These are phyloP conservation scores for Lichtheimia ramosa DNA, from an alignment of 371 early-diverging fungal species.

Conservation along the genomic window DNA sequence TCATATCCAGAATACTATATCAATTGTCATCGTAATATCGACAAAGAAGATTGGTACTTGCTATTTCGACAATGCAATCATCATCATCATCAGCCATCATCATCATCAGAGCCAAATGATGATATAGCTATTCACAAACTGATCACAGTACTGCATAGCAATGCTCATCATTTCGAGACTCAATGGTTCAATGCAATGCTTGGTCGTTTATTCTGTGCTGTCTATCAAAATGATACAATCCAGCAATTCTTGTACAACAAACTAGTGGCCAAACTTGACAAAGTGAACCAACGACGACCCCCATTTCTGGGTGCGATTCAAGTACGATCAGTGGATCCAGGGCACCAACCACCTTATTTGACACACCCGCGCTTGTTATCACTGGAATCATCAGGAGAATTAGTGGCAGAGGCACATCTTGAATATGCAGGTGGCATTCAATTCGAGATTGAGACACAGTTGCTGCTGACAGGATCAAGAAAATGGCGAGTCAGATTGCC, in stretches of 20 bases:
- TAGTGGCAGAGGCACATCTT: slow-evolving; percentile 72
- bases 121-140: slow-evolving; percentile 55
- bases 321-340: slow-evolving; percentile 77
- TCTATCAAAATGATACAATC: slow-evolving; percentile 66
- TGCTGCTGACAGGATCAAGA: slow-evolving; percentile 50
- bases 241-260: slow-evolving; percentile 65
- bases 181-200: slow-evolving; percentile 90
- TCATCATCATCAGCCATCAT: too few species aligned
- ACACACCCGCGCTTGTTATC: slow-evolving; percentile 74
- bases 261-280: slow-evolving; percentile 61
- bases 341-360: slow-evolving; percentile 78
- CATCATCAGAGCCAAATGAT: slow-evolving; percentile 46
- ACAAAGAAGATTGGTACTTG: slow-evolving; percentile 92
- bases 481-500: slow-evolving; percentile 70
- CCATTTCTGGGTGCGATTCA: slow-evolving; percentile 81
- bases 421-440: slow-evolving; percentile 79
- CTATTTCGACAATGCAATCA: slow-evolving; percentile 25
- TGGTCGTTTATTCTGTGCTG: slow-evolving; percentile 74
- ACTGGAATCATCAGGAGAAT: slow-evolving; percentile 69
- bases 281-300: slow-evolving; percentile 68
- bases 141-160: slow-evolving; percentile 57
- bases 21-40: slow-evolving; percentile 57
- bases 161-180: slow-evolving; percentile 65
- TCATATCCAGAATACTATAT: slow-evolving; percentile 38
- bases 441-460: slow-evolving; percentile 71